Conservation (phyloP, 2,329 filamentous ascomycete species). For the Beauveria brongniartii region DNA sequence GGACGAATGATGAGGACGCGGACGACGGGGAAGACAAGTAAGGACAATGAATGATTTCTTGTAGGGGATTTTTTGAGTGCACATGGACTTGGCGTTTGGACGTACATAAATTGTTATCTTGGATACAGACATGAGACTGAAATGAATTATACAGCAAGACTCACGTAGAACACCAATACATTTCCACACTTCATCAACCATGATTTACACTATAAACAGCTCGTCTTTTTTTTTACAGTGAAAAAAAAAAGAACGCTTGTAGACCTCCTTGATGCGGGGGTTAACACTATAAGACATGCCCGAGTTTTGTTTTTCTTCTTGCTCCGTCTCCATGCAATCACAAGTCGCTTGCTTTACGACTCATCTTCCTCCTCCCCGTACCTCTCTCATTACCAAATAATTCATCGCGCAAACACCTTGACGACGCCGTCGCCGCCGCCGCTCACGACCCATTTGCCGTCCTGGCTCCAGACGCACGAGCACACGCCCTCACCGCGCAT, state of each 20-base stretch:
- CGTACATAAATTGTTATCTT: too few relatives aligned
- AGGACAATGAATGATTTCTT: background rate
- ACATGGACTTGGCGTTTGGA: background rate
- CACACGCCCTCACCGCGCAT: slow-evolving; percentile 97
- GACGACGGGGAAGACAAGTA: background rate
- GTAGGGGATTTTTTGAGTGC: background rate
- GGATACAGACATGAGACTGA: background rate
- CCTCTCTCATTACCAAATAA: background rate
- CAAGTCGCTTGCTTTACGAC: too few relatives aligned
- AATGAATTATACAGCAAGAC: background rate
- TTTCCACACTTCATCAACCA: slow-evolving; percentile 5
- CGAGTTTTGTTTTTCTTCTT: background rate
- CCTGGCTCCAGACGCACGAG: slow-evolving; percentile 89
- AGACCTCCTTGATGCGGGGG: background rate
- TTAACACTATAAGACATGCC: slow-evolving; percentile 3
- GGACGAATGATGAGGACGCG: background rate
- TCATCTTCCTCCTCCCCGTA: too few relatives aligned
- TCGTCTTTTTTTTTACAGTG: slow-evolving; percentile 2
- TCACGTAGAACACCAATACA: background rate
- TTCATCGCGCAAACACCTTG: slow-evolving; percentile 68
- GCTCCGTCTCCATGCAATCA: background rate
- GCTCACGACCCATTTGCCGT: slow-evolving; percentile 89
- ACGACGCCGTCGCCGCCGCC: slow-evolving; percentile 92
- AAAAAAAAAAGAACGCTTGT: slow-evolving; percentile 3
- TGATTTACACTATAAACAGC: slow-evolving; percentile 9